These are phyloP conservation scores for Otatea glauca DNA, from an alignment of 176 grass and related monocot species.

Conservation along the genomic window DNA sequence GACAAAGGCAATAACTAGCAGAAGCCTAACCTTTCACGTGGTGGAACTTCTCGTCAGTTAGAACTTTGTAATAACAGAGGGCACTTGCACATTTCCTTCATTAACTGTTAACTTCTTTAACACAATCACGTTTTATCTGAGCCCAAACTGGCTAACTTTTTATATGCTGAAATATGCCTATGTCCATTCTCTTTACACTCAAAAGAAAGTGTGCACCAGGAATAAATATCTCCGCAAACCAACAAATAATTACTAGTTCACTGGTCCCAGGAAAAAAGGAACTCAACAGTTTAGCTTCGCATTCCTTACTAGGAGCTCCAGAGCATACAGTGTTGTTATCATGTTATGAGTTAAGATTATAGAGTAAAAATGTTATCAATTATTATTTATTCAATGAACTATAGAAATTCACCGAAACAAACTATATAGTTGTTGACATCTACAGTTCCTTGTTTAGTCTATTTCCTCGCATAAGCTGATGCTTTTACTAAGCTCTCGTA, in stretches of 20 bases:
- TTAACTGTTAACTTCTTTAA: background rate
- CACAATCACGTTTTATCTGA: background rate
- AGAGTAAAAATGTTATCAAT: background rate
- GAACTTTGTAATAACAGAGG: background rate
- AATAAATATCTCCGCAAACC: background rate
- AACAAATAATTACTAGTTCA: background rate
- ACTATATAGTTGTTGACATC: background rate
- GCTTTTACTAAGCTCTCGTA: background rate
- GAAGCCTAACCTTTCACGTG: background rate
- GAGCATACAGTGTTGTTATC: background rate
- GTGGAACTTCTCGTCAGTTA: background rate
- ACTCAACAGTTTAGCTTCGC: background rate
- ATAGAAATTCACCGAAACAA: background rate
- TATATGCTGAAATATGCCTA: background rate
- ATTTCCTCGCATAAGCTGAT: background rate
- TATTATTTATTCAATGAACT: background rate
- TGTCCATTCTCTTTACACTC: background rate
- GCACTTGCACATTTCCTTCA: background rate
- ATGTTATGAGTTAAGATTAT: background rate
- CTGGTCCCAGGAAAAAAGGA: background rate
- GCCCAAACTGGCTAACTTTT: background rate
- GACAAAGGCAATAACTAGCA: background rate
- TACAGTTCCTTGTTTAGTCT: background rate
- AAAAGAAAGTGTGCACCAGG: background rate
- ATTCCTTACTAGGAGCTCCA: constrained; percentile 6